A percentile compares a stretch with the other conserved stretches of the same genome.
Evolutionary conservation across 2,329 filamentous ascomycete species (phyloP).

Genomic region (Acarospora socialis): DNA sequence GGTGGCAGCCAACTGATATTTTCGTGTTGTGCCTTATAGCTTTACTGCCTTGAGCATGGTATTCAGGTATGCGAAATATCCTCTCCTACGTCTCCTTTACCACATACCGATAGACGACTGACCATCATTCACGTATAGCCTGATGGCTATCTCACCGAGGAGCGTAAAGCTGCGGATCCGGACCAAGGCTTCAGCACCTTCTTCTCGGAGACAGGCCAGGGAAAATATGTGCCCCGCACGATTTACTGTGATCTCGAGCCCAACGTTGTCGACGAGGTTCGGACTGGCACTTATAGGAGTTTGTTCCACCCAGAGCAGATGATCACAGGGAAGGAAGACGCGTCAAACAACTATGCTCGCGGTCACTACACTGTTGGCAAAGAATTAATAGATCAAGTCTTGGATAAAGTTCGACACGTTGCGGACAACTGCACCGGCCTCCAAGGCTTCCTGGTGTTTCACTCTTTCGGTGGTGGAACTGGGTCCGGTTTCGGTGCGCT

Average conservation of each 20-base stretch:
- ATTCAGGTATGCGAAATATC: slow-evolving; percentile 63
- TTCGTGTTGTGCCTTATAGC: slow-evolving; percentile 42
- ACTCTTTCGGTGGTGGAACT: slow-evolving; percentile 54
- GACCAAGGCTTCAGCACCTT: slow-evolving; percentile 99
- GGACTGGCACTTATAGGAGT: slow-evolving; percentile 87
- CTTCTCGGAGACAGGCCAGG: slow-evolving; percentile 98
- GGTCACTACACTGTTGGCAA: slow-evolving; percentile 99
- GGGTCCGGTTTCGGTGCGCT: slow-evolving; percentile 53
- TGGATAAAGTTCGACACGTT: slow-evolving; percentile 94
- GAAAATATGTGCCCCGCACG: slow-evolving; percentile 96
- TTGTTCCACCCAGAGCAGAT: slow-evolving; percentile 99
- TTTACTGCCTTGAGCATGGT: slow-evolving; percentile 99
- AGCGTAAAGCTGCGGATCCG: slow-evolving; percentile 83
- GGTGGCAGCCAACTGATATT: slow-evolving; percentile 22
- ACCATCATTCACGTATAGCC: slow-evolving; percentile 45
- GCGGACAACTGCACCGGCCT: slow-evolving; percentile 97
- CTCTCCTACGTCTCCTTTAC: slow-evolving; percentile 13
- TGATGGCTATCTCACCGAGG: slow-evolving; percentile 95
- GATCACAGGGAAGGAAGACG: slow-evolving; percentile 99
- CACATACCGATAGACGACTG: slow-evolving; percentile 14
- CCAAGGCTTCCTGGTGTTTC: slow-evolving; percentile 76
- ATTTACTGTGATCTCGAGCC: slow-evolving; percentile 99
- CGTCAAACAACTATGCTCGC: slow-evolving; percentile 99
- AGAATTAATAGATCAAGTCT: slow-evolving; percentile 94
- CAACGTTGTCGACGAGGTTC: slow-evolving; percentile 98